phyloP scores from a whole-genome alignment of 2,329 filamentous ascomycete species.

The Aspergillus sp. region DNA sequence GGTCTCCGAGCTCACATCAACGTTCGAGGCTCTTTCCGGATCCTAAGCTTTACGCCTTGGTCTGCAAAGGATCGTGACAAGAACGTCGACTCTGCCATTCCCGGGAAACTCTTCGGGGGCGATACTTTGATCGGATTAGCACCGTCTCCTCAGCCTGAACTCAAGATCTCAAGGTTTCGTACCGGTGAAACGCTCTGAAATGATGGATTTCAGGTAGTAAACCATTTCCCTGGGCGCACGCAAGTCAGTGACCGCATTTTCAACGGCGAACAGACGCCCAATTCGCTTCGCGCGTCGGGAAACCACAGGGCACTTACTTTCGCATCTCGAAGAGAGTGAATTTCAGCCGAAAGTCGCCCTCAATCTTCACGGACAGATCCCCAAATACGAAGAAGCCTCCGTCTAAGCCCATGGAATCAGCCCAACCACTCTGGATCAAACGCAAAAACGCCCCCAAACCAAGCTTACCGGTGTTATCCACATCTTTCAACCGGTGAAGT shows the following conservation, averaged over 20 bases:
- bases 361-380: conserved; percentile 74
- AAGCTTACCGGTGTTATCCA: conserved; percentile 59
- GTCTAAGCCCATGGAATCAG: conserved; percentile 44
- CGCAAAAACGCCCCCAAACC: not conserved
- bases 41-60: conserved; percentile 76
- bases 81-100: conserved; percentile 77
- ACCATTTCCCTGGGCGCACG: conserved; percentile 37
- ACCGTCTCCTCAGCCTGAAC: not conserved
- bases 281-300: not conserved
- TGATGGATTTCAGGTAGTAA: conserved; percentile 52
- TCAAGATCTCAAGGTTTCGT: conserved; percentile 20
- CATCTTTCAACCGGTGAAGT: conserved; percentile 76
- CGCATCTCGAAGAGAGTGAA: conserved; percentile 76
- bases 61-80: conserved; percentile 81
- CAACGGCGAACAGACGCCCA: too few relatives aligned
- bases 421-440: not conserved
- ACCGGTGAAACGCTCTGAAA: conserved; percentile 69
- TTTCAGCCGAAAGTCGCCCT: conserved; percentile 69
- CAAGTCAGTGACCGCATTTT: not conserved
- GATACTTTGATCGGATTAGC: conserved; percentile 30
- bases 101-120: conserved; percentile 67
- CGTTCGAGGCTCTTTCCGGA: conserved; percentile 78
- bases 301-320: conserved; percentile 42
- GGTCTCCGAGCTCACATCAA: conserved; percentile 34
- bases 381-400: conserved; percentile 90